Evolutionary conservation across 116 monocot genomes (phyloP).

Genomic region (Posidonia oceanica): DNA sequence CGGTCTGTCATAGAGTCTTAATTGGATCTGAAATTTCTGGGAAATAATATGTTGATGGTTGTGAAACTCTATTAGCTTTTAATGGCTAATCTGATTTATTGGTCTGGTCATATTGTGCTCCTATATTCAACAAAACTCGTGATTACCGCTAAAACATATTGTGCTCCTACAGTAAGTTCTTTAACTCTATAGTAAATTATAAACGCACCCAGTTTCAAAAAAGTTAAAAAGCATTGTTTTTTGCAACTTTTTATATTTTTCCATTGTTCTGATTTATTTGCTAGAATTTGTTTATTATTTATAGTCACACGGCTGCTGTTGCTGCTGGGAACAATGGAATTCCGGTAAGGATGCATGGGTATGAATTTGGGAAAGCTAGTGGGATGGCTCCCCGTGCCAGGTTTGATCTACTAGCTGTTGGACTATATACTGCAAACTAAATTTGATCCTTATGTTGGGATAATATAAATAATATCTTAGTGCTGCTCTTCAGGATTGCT

Average conservation of each 20-base stretch:
- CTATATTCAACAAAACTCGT: no score
- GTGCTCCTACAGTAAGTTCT: no score
- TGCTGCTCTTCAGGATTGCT: conserved; percentile 56
- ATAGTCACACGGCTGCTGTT: conserved; percentile 90
- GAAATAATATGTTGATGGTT: no score
- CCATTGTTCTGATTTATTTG: no score
- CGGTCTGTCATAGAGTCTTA: no score
- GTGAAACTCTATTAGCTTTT: no score
- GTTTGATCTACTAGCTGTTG: conserved; percentile 18
- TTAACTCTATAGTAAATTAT: no score
- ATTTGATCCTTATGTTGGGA: neutral
- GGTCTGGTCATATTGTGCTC: no score
- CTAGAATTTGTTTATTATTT: conserved; percentile 4
- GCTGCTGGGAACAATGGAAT: conserved; percentile 98
- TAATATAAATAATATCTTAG: neutral
- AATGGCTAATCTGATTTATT: no score
- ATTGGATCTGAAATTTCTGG: no score
- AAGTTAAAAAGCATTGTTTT: neutral
- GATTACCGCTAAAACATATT: no score
- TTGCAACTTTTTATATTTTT: neutral
- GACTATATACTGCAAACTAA: neutral
- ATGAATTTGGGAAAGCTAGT: conserved; percentile 94
- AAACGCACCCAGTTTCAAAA: no score
- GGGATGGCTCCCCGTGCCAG: conserved; percentile 99
- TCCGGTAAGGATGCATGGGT: conserved; percentile 81